phyloP scores from a whole-genome alignment of 2,329 filamentous ascomycete genomes.

The Aspergillus fumigatus region DNA sequence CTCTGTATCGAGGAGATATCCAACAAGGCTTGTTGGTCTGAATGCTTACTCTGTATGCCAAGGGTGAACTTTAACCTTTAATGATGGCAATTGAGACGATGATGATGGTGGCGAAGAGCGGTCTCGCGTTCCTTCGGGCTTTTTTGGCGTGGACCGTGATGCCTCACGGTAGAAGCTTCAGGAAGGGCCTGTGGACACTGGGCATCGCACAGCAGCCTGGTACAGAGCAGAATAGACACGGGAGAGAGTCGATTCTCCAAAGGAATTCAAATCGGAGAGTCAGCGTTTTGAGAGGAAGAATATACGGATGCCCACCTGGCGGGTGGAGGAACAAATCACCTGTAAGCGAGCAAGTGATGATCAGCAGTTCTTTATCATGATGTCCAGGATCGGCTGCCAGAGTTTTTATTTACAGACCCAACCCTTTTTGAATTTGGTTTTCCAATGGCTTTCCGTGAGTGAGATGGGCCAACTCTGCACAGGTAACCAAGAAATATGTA shows the following conservation, averaged over 20 bases:
- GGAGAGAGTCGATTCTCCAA: not conserved
- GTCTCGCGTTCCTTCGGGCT: not conserved
- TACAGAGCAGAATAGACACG: not conserved
- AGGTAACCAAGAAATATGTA: not conserved
- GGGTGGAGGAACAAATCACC: not conserved
- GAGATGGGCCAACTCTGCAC: not conserved
- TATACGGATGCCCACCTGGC: not conserved
- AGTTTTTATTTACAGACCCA: not conserved
- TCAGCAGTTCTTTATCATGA: conserved; percentile 16
- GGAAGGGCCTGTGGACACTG: not conserved
- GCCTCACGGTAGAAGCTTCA: not conserved
- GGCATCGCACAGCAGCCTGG: not conserved
- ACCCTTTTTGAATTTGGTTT: not conserved
- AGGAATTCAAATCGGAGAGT: not conserved
- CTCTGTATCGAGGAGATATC: not conserved
- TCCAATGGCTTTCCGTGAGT: not conserved
- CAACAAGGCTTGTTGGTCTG: not conserved
- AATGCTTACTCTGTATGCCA: not conserved
- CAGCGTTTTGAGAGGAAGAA: not conserved
- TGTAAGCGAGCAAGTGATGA: not conserved
- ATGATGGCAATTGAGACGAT: not conserved
- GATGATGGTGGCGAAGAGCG: not conserved
- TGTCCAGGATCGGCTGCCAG: conserved; percentile 5
- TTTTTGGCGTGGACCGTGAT: too few relatives aligned
- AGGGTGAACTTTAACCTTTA: not conserved